A percentile compares a stretch with the other conserved stretches of the same genome.
Conservation (phyloP, 2,329 filamentous ascomycete species). For the Neospermospora avenae region DNA sequence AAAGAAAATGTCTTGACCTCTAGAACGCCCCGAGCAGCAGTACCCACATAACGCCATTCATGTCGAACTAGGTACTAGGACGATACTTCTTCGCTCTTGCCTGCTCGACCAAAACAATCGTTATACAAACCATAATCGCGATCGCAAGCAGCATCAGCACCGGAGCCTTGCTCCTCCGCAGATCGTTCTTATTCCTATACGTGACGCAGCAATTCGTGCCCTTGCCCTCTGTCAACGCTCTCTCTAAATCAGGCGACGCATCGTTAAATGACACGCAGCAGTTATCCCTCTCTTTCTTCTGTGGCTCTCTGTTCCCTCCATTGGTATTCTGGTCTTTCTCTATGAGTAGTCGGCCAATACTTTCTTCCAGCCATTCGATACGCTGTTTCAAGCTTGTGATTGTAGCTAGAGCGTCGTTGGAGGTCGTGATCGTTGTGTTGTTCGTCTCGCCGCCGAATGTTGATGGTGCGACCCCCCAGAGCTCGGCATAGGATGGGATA, state of each 20-base stretch:
- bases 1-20: not conserved
- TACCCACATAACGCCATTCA: not conserved
- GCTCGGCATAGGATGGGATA: constrained; percentile 15
- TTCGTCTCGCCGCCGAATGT: constrained; percentile 18
- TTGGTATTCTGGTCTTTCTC: constrained; percentile 8
- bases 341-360: constrained; percentile 28
- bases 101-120: constrained; percentile 6
- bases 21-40: not conserved
- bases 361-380: constrained; percentile 31
- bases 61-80: not conserved
- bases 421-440: constrained; percentile 12
- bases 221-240: constrained; percentile 10
- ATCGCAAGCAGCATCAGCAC: constrained; percentile 3
- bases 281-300: constrained; percentile 14
- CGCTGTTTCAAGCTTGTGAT: constrained; percentile 26
- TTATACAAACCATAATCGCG: constrained; percentile 9
- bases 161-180: not conserved
- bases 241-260: constrained; percentile 26
- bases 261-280: constrained; percentile 31
- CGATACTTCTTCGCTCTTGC: not conserved
- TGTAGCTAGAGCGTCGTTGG: constrained; percentile 25
- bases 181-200: constrained; percentile 11
- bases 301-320: not conserved
- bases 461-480: constrained; percentile 30
- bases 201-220: constrained; percentile 27